Conservation (phyloP, 371 early-diverging fungal species). For the Mucor racemosus region DNA sequence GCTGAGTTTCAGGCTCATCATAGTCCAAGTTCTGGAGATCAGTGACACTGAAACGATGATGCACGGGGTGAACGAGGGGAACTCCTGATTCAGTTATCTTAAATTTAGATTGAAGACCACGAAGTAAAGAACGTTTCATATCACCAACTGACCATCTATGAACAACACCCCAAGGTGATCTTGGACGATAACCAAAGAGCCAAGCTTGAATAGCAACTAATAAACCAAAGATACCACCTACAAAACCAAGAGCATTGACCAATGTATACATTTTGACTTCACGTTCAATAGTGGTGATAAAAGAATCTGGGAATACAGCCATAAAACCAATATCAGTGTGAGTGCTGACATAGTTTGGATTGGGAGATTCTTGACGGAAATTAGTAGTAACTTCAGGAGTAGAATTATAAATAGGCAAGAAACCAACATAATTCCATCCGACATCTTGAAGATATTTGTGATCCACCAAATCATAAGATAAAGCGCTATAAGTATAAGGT, state of each 20-base stretch:
- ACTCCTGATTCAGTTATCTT: slow-evolving; percentile 46
- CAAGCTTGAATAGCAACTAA: slow-evolving; percentile 46
- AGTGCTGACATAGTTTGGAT: slow-evolving; percentile 37
- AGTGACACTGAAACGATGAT: slow-evolving; percentile 46
- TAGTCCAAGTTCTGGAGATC: slow-evolving; percentile 28
- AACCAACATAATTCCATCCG: slow-evolving; percentile 59
- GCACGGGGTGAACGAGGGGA: slow-evolving; percentile 54
- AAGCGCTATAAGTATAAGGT: slow-evolving; percentile 44
- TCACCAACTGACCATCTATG: slow-evolving; percentile 56
- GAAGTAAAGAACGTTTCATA: slow-evolving; percentile 45
- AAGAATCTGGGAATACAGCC: slow-evolving; percentile 37
- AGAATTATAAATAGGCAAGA: slow-evolving; percentile 45
- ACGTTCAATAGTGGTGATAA: slow-evolving; percentile 28
- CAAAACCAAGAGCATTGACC: slow-evolving; percentile 56
- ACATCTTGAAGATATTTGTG: slow-evolving; percentile 47
- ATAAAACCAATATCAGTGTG: slow-evolving; percentile 42
- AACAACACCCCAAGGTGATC: slow-evolving; percentile 58
- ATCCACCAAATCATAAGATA: slow-evolving; percentile 45
- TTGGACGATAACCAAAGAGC: slow-evolving; percentile 55
- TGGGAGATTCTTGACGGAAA: slow-evolving; percentile 48
- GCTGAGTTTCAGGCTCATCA: slow-evolving; percentile 35
- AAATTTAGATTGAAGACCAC: slow-evolving; percentile 46
- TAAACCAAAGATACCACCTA: slow-evolving; percentile 56
- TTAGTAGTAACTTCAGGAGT: slow-evolving; percentile 41
- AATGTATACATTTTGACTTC: slow-evolving; percentile 56